Evolutionary conservation across 192 early-diverging fungal species (phyloP).

Genomic region (Coemansia sp.): DNA sequence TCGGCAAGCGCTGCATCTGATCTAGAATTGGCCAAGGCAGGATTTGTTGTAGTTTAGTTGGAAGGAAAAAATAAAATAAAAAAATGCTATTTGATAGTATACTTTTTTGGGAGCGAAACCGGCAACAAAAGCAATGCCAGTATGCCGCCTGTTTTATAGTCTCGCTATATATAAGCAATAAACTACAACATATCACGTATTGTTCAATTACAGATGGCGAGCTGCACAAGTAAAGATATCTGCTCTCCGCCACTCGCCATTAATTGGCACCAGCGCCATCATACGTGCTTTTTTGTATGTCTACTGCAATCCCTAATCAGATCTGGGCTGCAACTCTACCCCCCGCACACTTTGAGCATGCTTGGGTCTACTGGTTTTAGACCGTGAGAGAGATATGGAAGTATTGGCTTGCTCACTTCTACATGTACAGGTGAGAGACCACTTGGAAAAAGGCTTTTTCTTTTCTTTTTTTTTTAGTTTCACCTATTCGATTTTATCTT

Average conservation of each 20-base stretch:
- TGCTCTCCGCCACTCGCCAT: neutral
- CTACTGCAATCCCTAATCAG: neutral
- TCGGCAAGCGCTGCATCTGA: neutral
- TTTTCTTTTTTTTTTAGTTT: neutral
- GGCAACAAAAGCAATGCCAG: neutral
- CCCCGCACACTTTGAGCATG: neutral
- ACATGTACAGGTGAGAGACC: neutral
- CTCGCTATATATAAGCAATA: neutral
- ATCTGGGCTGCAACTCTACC: neutral
- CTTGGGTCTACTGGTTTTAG: neutral
- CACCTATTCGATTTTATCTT: neutral
- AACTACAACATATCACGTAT: neutral
- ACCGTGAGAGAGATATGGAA: constrained; percentile 6
- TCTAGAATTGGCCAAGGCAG: neutral
- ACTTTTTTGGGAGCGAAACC: neutral
- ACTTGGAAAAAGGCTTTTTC: neutral
- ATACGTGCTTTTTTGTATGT: neutral
- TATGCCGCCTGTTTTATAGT: neutral
- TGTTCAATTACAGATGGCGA: neutral
- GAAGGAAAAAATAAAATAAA: neutral
- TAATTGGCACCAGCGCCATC: neutral
- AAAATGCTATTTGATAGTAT: neutral
- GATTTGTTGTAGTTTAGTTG: neutral
- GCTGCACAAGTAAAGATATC: neutral
- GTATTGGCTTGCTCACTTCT: neutral